Evolutionary conservation across 371 early-diverging fungal genomes (phyloP).

Genomic region (Rhizopus microsporus): DNA sequence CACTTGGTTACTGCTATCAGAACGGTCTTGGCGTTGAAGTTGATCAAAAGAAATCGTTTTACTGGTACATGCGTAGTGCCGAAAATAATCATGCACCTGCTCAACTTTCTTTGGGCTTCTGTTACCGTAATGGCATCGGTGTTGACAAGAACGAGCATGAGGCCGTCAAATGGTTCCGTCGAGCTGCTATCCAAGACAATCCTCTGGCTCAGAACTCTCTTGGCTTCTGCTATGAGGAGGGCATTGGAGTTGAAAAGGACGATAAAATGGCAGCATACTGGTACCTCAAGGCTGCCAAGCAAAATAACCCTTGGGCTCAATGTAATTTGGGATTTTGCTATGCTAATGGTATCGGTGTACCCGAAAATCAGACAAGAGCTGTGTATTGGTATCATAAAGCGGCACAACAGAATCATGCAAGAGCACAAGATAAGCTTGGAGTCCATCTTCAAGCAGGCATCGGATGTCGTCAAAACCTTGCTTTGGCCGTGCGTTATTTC

Average conservation of each 20-base stretch:
- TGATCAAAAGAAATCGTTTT: constrained; percentile 64
- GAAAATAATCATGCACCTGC: constrained; percentile 71
- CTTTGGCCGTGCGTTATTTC: constrained; percentile 56
- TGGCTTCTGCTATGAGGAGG: constrained; percentile 83
- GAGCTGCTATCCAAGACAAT: constrained; percentile 70
- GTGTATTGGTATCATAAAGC: constrained; percentile 74
- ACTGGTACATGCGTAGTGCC: constrained; percentile 74
- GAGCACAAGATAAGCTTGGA: constrained; percentile 82
- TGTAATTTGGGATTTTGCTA: constrained; percentile 74
- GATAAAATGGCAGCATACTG: constrained; percentile 60
- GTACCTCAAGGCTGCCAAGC: constrained; percentile 67
- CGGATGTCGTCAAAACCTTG: constrained; percentile 56
- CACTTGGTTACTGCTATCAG: constrained; percentile 89
- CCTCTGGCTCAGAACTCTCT: constrained; percentile 81
- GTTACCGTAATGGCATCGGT: constrained; percentile 76
- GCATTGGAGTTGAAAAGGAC: constrained; percentile 62
- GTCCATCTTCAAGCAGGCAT: constrained; percentile 76
- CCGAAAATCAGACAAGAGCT: constrained; percentile 44
- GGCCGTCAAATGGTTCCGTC: constrained; percentile 71
- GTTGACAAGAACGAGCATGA: constrained; percentile 64
- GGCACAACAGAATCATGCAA: constrained; percentile 49
- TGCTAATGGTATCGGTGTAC: constrained; percentile 75
- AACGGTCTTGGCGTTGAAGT: constrained; percentile 79
- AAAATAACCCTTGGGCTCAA: constrained; percentile 66
- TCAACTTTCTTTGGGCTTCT: constrained; percentile 84